A percentile compares a stretch with the other conserved stretches of the same genome.
These are phyloP conservation scores for Tetracladium marchalianum DNA, from an alignment of 495 filamentous ascomycete species.

Conservation along the genomic window DNA sequence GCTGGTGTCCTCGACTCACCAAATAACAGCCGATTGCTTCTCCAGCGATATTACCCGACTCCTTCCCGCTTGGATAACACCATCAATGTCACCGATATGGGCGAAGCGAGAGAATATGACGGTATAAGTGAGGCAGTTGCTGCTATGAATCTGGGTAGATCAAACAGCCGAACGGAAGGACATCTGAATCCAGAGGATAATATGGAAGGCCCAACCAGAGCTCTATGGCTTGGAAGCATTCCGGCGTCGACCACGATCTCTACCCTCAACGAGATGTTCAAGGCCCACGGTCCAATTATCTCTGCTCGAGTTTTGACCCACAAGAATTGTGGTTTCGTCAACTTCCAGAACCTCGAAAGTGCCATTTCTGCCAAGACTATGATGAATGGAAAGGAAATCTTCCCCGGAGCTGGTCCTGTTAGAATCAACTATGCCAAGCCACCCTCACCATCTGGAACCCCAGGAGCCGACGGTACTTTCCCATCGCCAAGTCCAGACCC, in stretches of 20 bases:
- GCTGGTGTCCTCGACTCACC: slow-evolving; percentile 86
- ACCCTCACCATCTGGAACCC: slow-evolving; percentile 76
- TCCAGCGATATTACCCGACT: slow-evolving; percentile 68
- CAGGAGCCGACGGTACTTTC: slow-evolving; percentile 69
- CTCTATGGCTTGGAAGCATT: slow-evolving; percentile 95
- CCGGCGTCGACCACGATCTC: slow-evolving; percentile 94
- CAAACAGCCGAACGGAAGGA: slow-evolving; percentile 48
- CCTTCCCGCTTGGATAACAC: slow-evolving; percentile 77
- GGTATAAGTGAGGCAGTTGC: slow-evolving; percentile 66
- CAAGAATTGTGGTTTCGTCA: slow-evolving; percentile 98
- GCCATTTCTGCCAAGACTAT: slow-evolving; percentile 77
- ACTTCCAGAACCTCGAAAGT: slow-evolving; percentile 83
- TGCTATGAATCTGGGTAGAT: slow-evolving; percentile 60
- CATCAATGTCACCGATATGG: slow-evolving; percentile 68
- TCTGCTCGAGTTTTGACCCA: slow-evolving; percentile 91
- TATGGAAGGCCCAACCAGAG: slow-evolving; percentile 82
- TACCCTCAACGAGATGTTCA: slow-evolving; percentile 87
- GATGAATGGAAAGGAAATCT: slow-evolving; percentile 95
- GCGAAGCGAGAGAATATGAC: slow-evolving; percentile 66
- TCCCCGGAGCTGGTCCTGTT: slow-evolving; percentile 90
- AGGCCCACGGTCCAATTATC: slow-evolving; percentile 78
- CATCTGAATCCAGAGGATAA: slow-evolving; percentile 58
- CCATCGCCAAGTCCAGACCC: slow-evolving; percentile 95
- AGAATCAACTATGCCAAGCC: slow-evolving; percentile 96
- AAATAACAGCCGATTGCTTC: slow-evolving; percentile 46